These are phyloP conservation scores for Suhomyces vadensis DNA, from an alignment of 805 yeast genomes.

Conservation along the genomic window DNA sequence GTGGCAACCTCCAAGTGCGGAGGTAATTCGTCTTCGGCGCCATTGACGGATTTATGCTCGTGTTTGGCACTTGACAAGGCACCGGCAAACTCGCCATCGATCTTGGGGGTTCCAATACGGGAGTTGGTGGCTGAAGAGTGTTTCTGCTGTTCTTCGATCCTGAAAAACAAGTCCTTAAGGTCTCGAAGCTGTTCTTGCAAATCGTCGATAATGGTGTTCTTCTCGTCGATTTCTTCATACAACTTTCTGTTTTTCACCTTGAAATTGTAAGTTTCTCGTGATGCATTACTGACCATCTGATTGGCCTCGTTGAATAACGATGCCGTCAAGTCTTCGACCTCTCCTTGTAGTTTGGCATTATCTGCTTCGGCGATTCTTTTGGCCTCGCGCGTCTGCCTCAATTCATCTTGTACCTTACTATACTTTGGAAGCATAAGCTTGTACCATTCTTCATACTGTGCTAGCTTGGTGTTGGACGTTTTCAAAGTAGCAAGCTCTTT, in stretches of 20 bases:
- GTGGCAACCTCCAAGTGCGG: slow-evolving; percentile 6
- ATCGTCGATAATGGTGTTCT: slow-evolving; percentile 63
- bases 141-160: slow-evolving; percentile 47
- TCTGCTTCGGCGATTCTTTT: slow-evolving; percentile 58
- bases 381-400: slow-evolving; percentile 22
- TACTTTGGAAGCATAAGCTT: slow-evolving; percentile 31
- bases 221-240: slow-evolving; percentile 57
- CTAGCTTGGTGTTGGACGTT: slow-evolving; percentile 22
- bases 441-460: slow-evolving; percentile 23
- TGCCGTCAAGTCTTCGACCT: slow-evolving; percentile 77
- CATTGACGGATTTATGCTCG: neutral
- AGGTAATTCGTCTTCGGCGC: slow-evolving; percentile 4
- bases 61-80: neutral
- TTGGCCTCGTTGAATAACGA: slow-evolving; percentile 83
- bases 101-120: slow-evolving; percentile 7
- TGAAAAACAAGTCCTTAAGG: slow-evolving; percentile 59
- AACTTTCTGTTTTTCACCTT: slow-evolving; percentile 61
- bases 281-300: slow-evolving; percentile 78
- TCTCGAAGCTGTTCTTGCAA: slow-evolving; percentile 67
- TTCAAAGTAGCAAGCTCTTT: slow-evolving; percentile 34
- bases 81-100: slow-evolving; percentile 8
- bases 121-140: slow-evolving; percentile 4
- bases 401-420: slow-evolving; percentile 29
- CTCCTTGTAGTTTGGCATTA: slow-evolving; percentile 60
- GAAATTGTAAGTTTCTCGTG: slow-evolving; percentile 60